Base-by-base conservation (phyloP, 2,329 filamentous ascomycete genomes). In the Pseudopyricularia cyperi region DNA sequence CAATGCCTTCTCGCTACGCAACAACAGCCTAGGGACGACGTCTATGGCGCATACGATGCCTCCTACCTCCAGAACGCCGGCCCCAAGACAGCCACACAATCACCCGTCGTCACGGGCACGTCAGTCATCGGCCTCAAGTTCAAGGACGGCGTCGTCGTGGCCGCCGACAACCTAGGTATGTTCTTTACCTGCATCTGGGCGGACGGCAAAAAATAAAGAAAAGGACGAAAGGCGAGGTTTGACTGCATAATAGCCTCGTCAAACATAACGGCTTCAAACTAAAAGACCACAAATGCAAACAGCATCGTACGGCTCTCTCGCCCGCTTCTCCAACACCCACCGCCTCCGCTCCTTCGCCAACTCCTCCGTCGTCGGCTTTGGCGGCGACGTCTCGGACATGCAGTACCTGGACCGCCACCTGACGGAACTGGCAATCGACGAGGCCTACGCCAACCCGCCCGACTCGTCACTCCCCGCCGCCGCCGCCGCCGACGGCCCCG, bases 371-470 rank as follows among this genome's bases (percentile, higher is more conserved):
- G 77, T 98, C 64, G 93, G 93, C 62, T 95, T 97, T 72, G 89
- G 89, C 67, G 93, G 93, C 68, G 93, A 98, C 73, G 85, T 98
- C 61, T 95, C 88, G 58, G 93, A 98, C 75, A 97, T 98, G 93
- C 93, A 98, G 75, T 94, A 94, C 75, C 82, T 98, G 60, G 87
- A 95, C 79, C 84, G 93, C 61, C 82, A 95, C 63, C 84, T 98
- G 60, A 84, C 79, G 64, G 85, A 87, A 57, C 85, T 97, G 61
- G 82, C 87, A 66, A 89, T 94, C 68, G 79, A 85, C 67, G 90
- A 97, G 75, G 85, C 89, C 65, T 97, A 98, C 75, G 77, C 77
- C 54, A 59, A 56, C 59, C 59, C 59, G 35, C 68, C 52, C 65
- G 72, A 53, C 68, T 49, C 51, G 47, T 62, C 68, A 58, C 68